Base-by-base conservation (phyloP, 1,284 basidiomycete species). In the Marasmius sp. region DNA sequence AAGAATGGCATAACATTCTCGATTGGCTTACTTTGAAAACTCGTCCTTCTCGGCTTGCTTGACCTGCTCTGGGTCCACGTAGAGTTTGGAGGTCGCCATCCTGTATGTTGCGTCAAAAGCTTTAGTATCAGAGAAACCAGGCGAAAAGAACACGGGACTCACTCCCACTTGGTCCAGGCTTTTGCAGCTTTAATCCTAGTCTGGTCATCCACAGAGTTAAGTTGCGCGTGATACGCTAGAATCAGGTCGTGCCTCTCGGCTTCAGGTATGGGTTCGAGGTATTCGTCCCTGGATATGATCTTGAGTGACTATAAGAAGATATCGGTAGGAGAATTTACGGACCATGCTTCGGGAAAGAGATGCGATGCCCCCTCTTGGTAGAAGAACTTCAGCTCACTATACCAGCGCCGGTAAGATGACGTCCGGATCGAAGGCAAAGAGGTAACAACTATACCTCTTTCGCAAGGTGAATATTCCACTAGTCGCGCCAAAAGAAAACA, bases 111-210 rank as follows among this genome's bases (percentile, higher is more conserved):
- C 45, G 16, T 34, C 9, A 39, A 55, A 9, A 41, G 37, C 11
- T 9, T 60, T n/a, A n/a, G n/a, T n/a, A n/a, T n/a, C n/a, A n/a
- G n/a, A n/a, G n/a, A n/a, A n/a, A n/a, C n/a, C 37, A 57, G 48
- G 22, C 38, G 39, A 12, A 34, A 52, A 45, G 37, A 36, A 48
- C 27, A 43, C 59, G 36, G 27, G 14, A 81, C 91, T 69, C 68
- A 91, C 91, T 96, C 94, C 93, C 93, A 96, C 68, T 88, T 91
- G 3, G 89, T 81, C 94, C 94, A 97, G 1, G 93, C 89, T 69
- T 86, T 91, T 0, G 95, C 95, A 1, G 95, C 95, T 14, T 70
- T 78, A 47, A 90, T 73, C 36, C 91, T 79, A 1, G 80, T 85
- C 63, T 85, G 79, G 36, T 91, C 85, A 68, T 96, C 91, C 1